These are phyloP conservation scores for Wallacemonas rigidus DNA, from an alignment of 208 protist genomes.

Conservation along the genomic window DNA sequence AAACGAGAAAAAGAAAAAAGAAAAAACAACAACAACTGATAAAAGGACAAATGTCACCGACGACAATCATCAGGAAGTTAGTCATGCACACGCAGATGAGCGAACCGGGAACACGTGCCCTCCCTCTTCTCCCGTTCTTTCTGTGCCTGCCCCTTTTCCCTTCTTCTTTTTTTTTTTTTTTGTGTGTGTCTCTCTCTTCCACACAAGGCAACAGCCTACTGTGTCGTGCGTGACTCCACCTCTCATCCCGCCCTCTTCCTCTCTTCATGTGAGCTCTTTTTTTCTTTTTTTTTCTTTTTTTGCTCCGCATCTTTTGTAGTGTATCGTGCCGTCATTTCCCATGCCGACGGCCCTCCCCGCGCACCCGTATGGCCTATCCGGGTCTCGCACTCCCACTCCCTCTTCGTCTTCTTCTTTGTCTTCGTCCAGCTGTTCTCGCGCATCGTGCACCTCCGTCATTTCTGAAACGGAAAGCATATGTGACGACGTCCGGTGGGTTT, in stretches of 20 bases:
- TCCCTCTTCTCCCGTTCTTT: not conserved
- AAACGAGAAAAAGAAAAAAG: constrained; percentile 15
- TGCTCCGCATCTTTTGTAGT: constrained; percentile 12
- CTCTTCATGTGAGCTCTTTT: constrained; percentile 2
- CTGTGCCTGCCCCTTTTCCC: not conserved
- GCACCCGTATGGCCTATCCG: not conserved
- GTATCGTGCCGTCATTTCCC: not conserved
- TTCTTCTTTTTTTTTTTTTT: constrained; percentile 8
- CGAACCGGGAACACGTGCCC: not conserved
- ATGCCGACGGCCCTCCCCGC: not conserved
- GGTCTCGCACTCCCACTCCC: not conserved
- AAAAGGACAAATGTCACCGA: not conserved
- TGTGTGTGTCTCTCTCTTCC: not conserved
- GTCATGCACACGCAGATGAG: no score
- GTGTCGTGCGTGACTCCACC: no score
- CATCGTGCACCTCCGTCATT: not conserved
- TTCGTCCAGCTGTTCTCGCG: not conserved
- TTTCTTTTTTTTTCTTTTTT: constrained; percentile 13
- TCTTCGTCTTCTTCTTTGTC: not conserved
- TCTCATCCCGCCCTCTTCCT: not conserved
- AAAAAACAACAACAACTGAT: constrained; percentile 15
- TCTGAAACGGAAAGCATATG: not conserved
- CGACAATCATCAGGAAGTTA: no score
- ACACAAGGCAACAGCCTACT: no score
- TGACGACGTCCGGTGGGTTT: no score